These are phyloP conservation scores for Mallotus nudiflorus DNA, from an alignment of 345 rosid species.

Conservation along the genomic window DNA sequence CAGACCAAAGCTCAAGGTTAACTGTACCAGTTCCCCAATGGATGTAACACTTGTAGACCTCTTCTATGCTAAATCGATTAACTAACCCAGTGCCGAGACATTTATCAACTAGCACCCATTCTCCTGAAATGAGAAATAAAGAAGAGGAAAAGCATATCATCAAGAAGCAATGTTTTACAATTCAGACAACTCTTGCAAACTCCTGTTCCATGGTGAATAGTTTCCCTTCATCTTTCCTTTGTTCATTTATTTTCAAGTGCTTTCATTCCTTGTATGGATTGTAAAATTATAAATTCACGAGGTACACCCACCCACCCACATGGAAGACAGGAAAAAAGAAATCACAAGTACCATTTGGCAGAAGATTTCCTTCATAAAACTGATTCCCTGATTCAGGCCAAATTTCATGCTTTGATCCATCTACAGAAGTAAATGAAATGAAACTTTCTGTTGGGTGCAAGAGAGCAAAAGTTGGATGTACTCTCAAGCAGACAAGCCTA, in stretches of 20 bases:
- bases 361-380: constrained; percentile 52
- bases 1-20: constrained; percentile 89
- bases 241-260: background rate
- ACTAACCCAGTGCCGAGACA: constrained; percentile 52
- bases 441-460: constrained; percentile 71
- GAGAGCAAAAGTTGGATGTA: constrained; percentile 72
- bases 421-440: constrained; percentile 60
- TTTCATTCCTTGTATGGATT: background rate
- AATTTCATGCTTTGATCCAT: constrained; percentile 79
- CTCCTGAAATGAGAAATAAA: constrained; percentile 42
- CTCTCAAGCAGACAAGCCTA: constrained; percentile 89
- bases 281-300: too few species aligned
- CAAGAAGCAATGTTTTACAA: background rate
- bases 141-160: too few species aligned
- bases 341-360: constrained; percentile 68
- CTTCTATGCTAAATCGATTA: constrained; percentile 52
- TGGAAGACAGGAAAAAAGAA: too few species aligned
- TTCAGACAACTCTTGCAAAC: background rate
- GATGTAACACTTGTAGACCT: constrained; percentile 62
- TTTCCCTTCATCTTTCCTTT: too few species aligned
- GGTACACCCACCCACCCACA: background rate
- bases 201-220: too few species aligned
- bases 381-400: constrained; percentile 69
- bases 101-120: constrained; percentile 79
- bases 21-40: constrained; percentile 85